These are phyloP conservation scores for Rosa lucieae DNA, from an alignment of 306 rosid species.

Conservation along the genomic window DNA sequence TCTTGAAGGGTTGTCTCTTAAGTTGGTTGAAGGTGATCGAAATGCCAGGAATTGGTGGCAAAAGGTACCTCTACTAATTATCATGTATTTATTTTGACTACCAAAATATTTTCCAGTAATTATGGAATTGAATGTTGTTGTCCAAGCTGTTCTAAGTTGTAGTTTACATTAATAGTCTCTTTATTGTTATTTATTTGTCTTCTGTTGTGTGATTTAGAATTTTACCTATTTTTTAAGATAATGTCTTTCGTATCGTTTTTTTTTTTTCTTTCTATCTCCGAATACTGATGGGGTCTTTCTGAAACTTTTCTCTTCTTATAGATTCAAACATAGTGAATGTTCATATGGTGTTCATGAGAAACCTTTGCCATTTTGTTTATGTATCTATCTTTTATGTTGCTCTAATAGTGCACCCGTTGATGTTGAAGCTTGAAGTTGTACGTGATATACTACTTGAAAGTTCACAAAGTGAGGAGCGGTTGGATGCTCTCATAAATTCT, in stretches of 20 bases:
- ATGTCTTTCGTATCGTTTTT: neutral
- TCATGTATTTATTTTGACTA: neutral
- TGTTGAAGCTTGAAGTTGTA: constrained; percentile 80
- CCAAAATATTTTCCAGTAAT: neutral
- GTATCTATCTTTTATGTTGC: constrained; percentile 6
- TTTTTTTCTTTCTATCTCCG: neutral
- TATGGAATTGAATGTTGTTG: neutral
- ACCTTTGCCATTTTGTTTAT: neutral
- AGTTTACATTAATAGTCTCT: neutral
- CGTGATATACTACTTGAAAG: constrained; percentile 57
- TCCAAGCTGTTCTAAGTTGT: neutral
- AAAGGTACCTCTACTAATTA: constrained; percentile 53
- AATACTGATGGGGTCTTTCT: neutral
- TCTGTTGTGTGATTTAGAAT: neutral
- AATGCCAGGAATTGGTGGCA: constrained; percentile 88
- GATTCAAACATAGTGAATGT: neutral
- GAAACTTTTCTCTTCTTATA: neutral
- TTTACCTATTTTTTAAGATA: too few relatives aligned
- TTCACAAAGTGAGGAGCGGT: constrained; percentile 47
- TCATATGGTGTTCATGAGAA: neutral
- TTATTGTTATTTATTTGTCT: neutral
- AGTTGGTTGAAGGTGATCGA: constrained; percentile 83
- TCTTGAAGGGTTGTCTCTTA: constrained; percentile 73
- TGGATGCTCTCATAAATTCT: constrained; percentile 80
- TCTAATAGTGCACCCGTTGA: constrained; percentile 5